Percentiles rank a stretch among this genome's conserved stretches.
Evolutionary conservation across 2,329 filamentous ascomycete genomes (phyloP).

Genomic region (Botrytis byssoidea): DNA sequence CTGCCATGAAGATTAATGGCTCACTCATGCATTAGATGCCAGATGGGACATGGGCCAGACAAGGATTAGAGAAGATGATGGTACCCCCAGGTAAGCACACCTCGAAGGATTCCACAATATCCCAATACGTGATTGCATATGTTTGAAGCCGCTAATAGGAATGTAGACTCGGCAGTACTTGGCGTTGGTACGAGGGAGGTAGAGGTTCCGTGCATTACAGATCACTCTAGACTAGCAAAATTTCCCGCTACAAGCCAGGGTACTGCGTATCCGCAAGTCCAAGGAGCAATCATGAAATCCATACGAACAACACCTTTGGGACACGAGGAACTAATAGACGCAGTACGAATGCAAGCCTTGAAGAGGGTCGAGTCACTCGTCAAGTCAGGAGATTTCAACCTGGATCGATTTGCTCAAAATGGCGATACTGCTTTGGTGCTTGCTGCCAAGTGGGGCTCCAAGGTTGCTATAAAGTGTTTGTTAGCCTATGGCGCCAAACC

Average conservation of each 20-base stretch:
- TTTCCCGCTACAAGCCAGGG: constrained; percentile 19
- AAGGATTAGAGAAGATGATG: constrained; percentile 21
- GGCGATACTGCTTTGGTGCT: constrained; percentile 19
- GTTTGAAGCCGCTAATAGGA: not conserved
- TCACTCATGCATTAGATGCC: constrained; percentile 1
- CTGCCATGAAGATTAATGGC: not conserved
- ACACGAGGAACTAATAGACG: constrained; percentile 19
- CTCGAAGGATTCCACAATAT: not conserved
- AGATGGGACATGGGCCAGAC: constrained; percentile 20
- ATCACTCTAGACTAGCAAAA: constrained; percentile 19
- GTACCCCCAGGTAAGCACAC: constrained; percentile 14
- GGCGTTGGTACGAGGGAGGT: constrained; percentile 18
- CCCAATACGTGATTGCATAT: not conserved
- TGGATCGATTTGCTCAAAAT: constrained; percentile 9
- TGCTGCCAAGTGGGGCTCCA: constrained; percentile 10
- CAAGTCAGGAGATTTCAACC: constrained; percentile 16
- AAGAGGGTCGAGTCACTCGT: constrained; percentile 14
- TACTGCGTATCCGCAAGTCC: constrained; percentile 18
- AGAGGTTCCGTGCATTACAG: constrained; percentile 18
- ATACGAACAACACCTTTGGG: constrained; percentile 8
- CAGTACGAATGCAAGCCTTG: not conserved
- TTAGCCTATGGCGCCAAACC: constrained; percentile 16
- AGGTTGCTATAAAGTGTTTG: constrained; percentile 15
- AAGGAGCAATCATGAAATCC: constrained; percentile 18
- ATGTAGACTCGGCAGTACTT: constrained; percentile 16